Percentiles rank a stretch among this genome's conserved stretches.
Evolutionary conservation across 2,329 filamentous ascomycete species (phyloP).

Genomic region (Juglanconis sp.): DNA sequence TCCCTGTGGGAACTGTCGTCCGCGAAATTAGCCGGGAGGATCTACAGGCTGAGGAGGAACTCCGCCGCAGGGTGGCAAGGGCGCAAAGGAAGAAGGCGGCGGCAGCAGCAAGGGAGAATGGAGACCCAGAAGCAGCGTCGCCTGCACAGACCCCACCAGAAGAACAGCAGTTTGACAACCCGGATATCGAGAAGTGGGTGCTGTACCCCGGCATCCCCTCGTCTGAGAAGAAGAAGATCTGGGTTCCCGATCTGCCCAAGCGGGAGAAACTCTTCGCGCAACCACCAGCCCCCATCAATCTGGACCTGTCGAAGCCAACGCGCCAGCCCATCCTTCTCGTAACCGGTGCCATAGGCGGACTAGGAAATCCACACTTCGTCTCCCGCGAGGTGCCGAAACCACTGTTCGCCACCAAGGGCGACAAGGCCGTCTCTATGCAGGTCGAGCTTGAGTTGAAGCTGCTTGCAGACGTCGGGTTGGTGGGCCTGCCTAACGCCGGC

Average conservation of each 20-base stretch:
- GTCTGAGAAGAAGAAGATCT: conserved; percentile 59
- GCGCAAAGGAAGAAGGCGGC: conserved; percentile 17
- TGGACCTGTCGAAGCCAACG: conserved; percentile 74
- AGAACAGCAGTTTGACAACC: conserved; percentile 40
- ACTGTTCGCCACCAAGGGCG: conserved; percentile 84
- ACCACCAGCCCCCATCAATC: conserved; percentile 67
- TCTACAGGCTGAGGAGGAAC: conserved; percentile 65
- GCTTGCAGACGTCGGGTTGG: conserved; percentile 89
- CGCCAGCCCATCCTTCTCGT: conserved; percentile 80
- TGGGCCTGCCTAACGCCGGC: conserved; percentile 92
- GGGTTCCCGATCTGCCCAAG: conserved; percentile 49
- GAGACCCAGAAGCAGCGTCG: conserved; percentile 29
- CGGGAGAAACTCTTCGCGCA: conserved; percentile 60
- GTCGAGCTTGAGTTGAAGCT: conserved; percentile 91
- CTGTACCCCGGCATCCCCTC: conserved; percentile 76
- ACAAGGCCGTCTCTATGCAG: conserved; percentile 72
- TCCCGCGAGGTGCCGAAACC: conserved; percentile 72
- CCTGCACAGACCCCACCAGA: conserved; percentile 34
- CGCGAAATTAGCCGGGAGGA: conserved; percentile 78
- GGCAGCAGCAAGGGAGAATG: conserved; percentile 6
- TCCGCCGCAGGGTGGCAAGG: conserved; percentile 31
- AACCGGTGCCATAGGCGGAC: conserved; percentile 80
- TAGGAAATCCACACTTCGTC: conserved; percentile 92
- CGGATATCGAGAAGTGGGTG: conserved; percentile 71
- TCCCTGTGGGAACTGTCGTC: conserved; percentile 89